Evolutionary conservation across 2,329 filamentous ascomycete genomes (phyloP), one percentile per base, ranked within the genome.

Genomic region (Colletotrichum sp.): DNA sequence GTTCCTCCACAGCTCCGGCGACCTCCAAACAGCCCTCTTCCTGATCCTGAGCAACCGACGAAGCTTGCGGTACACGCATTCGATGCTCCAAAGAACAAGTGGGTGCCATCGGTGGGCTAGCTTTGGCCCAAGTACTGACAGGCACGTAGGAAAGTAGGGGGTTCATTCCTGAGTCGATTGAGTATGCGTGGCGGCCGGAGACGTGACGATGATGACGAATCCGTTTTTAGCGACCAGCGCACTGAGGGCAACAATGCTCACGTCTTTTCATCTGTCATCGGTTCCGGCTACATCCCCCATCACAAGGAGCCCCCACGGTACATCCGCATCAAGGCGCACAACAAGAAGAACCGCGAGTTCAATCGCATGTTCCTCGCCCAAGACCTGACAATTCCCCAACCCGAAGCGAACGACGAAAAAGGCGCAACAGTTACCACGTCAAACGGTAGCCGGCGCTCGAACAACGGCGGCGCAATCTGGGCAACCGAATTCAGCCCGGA

Each of bases 401-500:
- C 64, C 21, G 64, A 74, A 21, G 9, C 54, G 6, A 69, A 47
- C 7, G 34, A 29, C n/a, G 70, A 74, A 9, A 69, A 62, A 31
- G 29, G 36, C n/a, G 89, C 89, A 2, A 87, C 86, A n/a, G 80
- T 82, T 3, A 79, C 81, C 1, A 76, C 81, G 8, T 77, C 82
- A 16, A 78, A 79, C 4, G 81, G 77, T 43, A 70, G 68, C 61
- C 72, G 79, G 4, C 70, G 75, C 27, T 65, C 75, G 11, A 75
- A 75, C 7, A 76, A 80, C 2, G 79, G 78, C 12, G 90, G 94
- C 74, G 95, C 97, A 0, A 92, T 98, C 38, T 99, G 97, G 97
- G 93, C 96, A 0, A 91, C 95, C 76, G 94, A 97, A 79, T 98
- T 98, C 80, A 98, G 96, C 79, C 93, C 93, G 74, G 96, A 98